Evolutionary conservation across 2,329 filamentous ascomycete species (phyloP).

Genomic region (Zymoseptoria crescenta): DNA sequence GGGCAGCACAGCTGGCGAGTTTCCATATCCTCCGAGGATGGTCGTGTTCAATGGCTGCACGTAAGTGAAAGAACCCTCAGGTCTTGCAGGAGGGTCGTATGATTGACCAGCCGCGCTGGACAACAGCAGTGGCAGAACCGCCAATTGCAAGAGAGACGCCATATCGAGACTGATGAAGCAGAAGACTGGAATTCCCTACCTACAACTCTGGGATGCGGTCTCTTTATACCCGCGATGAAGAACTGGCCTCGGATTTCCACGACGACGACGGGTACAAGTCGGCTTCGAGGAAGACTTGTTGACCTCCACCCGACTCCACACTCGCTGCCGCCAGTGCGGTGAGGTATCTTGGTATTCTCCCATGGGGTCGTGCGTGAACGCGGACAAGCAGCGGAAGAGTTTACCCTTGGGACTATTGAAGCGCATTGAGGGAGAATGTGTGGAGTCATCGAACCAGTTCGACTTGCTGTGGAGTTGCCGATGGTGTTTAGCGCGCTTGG

Average conservation of each 20-base stretch:
- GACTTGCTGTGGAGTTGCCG: too few species aligned
- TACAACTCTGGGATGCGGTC: neutral
- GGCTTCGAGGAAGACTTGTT: neutral
- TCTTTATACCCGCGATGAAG: neutral
- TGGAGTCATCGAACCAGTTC: neutral
- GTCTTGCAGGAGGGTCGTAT: slow-evolving; percentile 1
- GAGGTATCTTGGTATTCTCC: neutral
- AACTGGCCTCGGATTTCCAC: neutral
- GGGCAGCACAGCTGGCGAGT: slow-evolving; percentile 5
- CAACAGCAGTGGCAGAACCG: slow-evolving; percentile 3
- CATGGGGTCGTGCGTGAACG: neutral
- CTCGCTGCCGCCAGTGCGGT: neutral
- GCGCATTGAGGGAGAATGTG: neutral
- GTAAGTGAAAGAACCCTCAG: slow-evolving; percentile 5
- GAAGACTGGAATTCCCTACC: neutral
- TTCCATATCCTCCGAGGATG: slow-evolving; percentile 5
- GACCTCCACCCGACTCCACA: neutral
- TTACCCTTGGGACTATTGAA: neutral
- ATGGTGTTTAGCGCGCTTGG: neutral
- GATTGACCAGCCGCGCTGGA: slow-evolving; percentile 1
- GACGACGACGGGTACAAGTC: neutral
- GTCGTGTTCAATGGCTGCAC: slow-evolving; percentile 8
- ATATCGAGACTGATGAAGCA: slow-evolving; percentile 1
- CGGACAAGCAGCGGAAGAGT: neutral
- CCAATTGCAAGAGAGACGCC: slow-evolving; percentile 7